Evolutionary conservation across 164 flowering plant species (phyloP).

Genomic region (Umbilicus rupestris): DNA sequence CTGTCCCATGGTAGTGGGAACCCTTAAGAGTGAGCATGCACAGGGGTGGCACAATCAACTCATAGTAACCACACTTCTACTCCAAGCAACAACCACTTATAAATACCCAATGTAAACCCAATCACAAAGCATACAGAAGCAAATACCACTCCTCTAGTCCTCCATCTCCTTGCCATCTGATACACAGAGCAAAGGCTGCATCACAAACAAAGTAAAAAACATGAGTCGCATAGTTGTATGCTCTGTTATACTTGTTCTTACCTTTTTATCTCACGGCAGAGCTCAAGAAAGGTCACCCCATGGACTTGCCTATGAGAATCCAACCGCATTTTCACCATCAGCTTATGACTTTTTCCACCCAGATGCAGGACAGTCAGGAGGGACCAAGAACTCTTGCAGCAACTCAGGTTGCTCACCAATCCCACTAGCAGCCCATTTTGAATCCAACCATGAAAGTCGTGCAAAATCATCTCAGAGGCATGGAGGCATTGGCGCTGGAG

Average conservation of each 20-base stretch:
- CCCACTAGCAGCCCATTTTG: constrained; percentile 32
- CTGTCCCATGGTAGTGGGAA: neutral
- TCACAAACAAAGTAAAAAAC: neutral
- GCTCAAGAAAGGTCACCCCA: constrained; percentile 51
- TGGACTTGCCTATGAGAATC: constrained; percentile 50
- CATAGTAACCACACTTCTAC: constrained; percentile 24
- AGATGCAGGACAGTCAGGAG: constrained; percentile 13
- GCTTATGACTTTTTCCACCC: constrained; percentile 76
- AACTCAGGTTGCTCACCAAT: constrained; percentile 22
- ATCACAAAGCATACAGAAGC: neutral
- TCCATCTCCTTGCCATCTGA: neutral
- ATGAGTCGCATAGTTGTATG: constrained; percentile 16
- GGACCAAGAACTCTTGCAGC: constrained; percentile 13
- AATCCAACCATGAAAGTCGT: constrained; percentile 28
- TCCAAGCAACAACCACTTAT: constrained; percentile 37
- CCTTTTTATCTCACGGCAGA: constrained; percentile 22
- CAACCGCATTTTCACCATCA: constrained; percentile 51
- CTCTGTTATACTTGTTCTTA: constrained; percentile 19
- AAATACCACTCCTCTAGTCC: constrained; percentile 1
- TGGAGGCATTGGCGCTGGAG: constrained; percentile 32
- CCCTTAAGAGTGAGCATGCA: too few species aligned
- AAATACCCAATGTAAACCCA: constrained; percentile 27
- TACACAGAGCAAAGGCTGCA: neutral
- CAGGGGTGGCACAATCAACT: constrained; percentile 2
- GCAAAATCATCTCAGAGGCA: constrained; percentile 11